These are phyloP conservation scores for Hamigera avellanea DNA, from an alignment of 495 filamentous ascomycete genomes.

Conservation along the genomic window DNA sequence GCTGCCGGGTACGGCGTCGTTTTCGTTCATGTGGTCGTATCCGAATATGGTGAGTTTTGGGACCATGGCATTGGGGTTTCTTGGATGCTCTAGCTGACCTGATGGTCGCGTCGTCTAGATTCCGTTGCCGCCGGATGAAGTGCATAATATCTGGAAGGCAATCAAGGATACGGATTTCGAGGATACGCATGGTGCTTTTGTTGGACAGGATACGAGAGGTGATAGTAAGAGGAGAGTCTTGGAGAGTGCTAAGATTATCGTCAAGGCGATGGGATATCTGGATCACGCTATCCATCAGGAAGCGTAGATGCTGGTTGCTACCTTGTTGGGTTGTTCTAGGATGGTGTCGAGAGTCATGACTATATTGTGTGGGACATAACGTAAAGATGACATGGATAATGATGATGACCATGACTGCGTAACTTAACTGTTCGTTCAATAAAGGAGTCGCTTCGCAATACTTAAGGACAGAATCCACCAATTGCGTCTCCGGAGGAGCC, in stretches of 20 bases:
- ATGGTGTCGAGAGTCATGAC: too few species aligned
- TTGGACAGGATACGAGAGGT: constrained; percentile 44
- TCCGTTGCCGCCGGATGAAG: constrained; percentile 37
- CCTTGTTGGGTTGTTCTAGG: too few species aligned
- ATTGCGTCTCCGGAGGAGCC: too few species aligned
- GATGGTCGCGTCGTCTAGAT: constrained; percentile 39
- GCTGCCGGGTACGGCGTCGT: constrained; percentile 46
- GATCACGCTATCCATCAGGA: constrained; percentile 28
- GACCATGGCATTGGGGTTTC: background rate
- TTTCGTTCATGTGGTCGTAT: constrained; percentile 67
- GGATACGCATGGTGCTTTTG: constrained; percentile 55
- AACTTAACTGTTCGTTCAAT: too few species aligned
- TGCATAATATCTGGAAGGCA: constrained; percentile 35
- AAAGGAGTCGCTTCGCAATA: too few species aligned
- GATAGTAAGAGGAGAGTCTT: constrained; percentile 51
- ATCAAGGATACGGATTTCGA: constrained; percentile 42
- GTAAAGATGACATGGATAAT: too few species aligned
- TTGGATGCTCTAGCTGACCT: background rate
- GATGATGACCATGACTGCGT: too few species aligned
- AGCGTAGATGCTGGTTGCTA: background rate
- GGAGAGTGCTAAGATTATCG: constrained; percentile 66
- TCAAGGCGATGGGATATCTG: constrained; percentile 41
- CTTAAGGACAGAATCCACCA: too few species aligned
- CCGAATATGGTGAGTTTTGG: constrained; percentile 60
- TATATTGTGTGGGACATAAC: too few species aligned